Conservation (phyloP, 2,329 filamentous ascomycete genomes). For the Aspergillus sp. region DNA sequence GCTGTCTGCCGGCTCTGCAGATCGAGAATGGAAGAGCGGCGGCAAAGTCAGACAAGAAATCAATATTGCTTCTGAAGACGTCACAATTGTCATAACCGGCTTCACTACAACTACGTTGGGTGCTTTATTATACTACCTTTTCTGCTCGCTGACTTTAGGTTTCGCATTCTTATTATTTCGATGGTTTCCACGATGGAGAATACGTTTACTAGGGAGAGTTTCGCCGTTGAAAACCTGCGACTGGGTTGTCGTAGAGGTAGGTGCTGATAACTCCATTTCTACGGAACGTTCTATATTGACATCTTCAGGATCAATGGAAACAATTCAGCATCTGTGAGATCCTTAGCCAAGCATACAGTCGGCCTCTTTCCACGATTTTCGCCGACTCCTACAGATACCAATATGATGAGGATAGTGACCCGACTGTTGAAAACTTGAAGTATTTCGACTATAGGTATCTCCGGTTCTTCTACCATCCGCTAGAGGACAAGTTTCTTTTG, state of each 20-base stretch:
- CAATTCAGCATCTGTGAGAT: constrained; percentile 82
- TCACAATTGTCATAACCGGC: constrained; percentile 90
- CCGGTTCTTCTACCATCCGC: constrained; percentile 85
- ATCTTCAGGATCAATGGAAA: constrained; percentile 82
- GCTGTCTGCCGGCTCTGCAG: constrained; percentile 68
- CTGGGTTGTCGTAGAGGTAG: constrained; percentile 89
- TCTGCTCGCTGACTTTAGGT: constrained; percentile 76
- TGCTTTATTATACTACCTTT: constrained; percentile 67
- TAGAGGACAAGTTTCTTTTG: constrained; percentile 85
- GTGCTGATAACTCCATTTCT: constrained; percentile 30
- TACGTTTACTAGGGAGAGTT: constrained; percentile 72
- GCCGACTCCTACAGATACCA: constrained; percentile 57
- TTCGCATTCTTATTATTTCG: constrained; percentile 82
- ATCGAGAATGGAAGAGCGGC: constrained; percentile 63
- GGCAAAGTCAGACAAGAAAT: constrained; percentile 83
- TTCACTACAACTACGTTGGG: constrained; percentile 79
- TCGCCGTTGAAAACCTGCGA: constrained; percentile 73
- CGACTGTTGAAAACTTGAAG: constrained; percentile 73
- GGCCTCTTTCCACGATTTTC: constrained; percentile 66
- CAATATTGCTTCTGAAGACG: constrained; percentile 89
- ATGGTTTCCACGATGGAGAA: constrained; percentile 88
- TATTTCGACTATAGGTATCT: constrained; percentile 93
- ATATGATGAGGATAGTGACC: constrained; percentile 72
- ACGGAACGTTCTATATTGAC: not conserved
- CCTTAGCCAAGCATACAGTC: constrained; percentile 61